These are phyloP conservation scores for Stephania yunnanensis DNA, from an alignment of 164 flowering plant genomes.

Conservation along the genomic window DNA sequence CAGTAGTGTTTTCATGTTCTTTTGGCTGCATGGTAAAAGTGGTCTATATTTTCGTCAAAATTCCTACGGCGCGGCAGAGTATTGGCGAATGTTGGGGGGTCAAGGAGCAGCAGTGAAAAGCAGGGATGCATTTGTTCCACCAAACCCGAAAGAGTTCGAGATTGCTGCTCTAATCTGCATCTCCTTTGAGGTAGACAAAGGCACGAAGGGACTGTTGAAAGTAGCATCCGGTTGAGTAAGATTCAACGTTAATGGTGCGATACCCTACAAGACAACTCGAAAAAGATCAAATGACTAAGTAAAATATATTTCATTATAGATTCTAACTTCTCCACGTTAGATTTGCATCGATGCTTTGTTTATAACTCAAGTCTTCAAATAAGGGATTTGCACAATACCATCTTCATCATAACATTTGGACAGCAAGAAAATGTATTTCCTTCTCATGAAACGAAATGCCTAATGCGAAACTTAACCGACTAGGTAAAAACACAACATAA, in stretches of 20 bases:
- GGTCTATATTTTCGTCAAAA: background rate
- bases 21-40: background rate
- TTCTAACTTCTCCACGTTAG: background rate
- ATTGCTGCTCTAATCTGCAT: constrained; percentile 68
- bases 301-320: no score
- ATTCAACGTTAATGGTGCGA: constrained; percentile 81
- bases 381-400: background rate
- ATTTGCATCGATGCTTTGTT: background rate
- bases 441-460: no score
- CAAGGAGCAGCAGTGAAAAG: constrained; percentile 47
- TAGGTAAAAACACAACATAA: no score
- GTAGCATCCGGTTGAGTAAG: constrained; percentile 72
- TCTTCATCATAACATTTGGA: background rate
- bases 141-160: constrained; percentile 97
- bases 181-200: constrained; percentile 57
- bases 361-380: background rate
- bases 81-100: background rate
- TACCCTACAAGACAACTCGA: constrained; percentile 47
- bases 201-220: constrained; percentile 60
- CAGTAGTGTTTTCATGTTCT: background rate
- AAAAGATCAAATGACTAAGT: background rate
- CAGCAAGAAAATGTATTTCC: no score
- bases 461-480: no score
- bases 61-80: background rate
- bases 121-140: constrained; percentile 92